A percentile compares a stretch with the other conserved stretches of the same genome.
phyloP scores from a whole-genome alignment of 331 rosid species.

The Malus hybrid region DNA sequence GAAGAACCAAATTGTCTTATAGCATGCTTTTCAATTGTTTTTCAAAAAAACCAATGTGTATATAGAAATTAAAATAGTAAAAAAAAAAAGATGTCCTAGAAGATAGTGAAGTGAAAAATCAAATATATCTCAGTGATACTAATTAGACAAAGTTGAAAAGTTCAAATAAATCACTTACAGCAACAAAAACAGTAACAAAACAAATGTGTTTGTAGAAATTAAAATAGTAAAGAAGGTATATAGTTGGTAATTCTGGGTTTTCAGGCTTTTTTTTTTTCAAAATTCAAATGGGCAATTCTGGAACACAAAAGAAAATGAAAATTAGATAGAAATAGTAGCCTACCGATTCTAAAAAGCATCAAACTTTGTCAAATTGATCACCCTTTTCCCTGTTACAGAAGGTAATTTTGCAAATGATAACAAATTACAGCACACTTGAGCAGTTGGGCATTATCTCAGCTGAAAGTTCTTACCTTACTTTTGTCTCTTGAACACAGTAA shows the following conservation, averaged over 20 bases:
- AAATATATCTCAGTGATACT: no score
- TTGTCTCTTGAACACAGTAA: slow-evolving; percentile 1
- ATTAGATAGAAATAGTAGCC: slow-evolving; percentile 7
- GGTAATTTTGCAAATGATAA: neutral
- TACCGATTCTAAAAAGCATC: slow-evolving; percentile 43
- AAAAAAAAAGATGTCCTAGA: no score
- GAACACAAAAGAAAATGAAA: neutral
- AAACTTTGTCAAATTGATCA: slow-evolving; percentile 30
- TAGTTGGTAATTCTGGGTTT: neutral
- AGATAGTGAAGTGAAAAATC: no score
- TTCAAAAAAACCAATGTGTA: no score
- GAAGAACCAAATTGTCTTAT: no score
- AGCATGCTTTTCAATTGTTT: no score
- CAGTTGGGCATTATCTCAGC: slow-evolving; percentile 1
- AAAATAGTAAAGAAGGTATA: no score
- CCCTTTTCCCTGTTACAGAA: neutral
- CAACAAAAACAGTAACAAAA: no score
- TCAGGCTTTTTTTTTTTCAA: neutral
- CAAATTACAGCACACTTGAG: neutral
- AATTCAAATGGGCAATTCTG: neutral
- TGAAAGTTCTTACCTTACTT: slow-evolving; percentile 12
- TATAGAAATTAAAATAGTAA: no score
- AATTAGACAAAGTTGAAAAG: no score
- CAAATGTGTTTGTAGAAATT: no score
- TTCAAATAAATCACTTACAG: no score